A percentile compares a stretch with the other conserved stretches of the same genome.
Conservation (phyloP, 2,329 filamentous ascomycete species). For the Ilyonectria mors-panacis region DNA sequence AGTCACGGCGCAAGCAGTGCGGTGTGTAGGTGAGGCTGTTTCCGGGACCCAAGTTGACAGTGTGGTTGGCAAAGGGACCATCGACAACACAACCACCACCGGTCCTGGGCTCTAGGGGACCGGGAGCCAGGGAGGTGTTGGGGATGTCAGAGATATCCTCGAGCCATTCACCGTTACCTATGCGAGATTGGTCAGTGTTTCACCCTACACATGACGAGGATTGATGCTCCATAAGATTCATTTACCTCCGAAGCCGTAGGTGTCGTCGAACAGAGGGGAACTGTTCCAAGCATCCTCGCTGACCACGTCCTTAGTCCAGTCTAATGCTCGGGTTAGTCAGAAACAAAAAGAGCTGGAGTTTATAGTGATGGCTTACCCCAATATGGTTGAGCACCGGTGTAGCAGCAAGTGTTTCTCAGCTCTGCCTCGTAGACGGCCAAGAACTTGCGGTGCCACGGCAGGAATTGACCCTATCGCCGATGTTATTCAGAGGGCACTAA, state of each 20-base stretch:
- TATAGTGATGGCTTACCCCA: constrained; percentile 5
- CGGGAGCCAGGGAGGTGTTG: constrained; percentile 15
- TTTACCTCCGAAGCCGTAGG: constrained; percentile 19
- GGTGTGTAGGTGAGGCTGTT: constrained; percentile 20
- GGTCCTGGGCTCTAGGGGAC: constrained; percentile 17
- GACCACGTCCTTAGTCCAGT: constrained; percentile 15
- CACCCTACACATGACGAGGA: neutral
- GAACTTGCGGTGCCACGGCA: constrained; percentile 21
- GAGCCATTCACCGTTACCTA: constrained; percentile 12
- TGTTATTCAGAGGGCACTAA: neutral
- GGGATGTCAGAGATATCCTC: constrained; percentile 17
- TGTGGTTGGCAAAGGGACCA: constrained; percentile 21
- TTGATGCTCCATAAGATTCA: neutral
- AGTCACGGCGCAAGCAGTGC: constrained; percentile 18
- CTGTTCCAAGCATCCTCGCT: constrained; percentile 17
- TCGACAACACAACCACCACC: constrained; percentile 15
- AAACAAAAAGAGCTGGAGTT: neutral
- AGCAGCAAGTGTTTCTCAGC: constrained; percentile 11
- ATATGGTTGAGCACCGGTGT: constrained; percentile 18
- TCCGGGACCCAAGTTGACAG: constrained; percentile 12
- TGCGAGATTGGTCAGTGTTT: neutral
- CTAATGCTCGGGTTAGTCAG: constrained; percentile 4
- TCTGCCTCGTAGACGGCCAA: constrained; percentile 16
- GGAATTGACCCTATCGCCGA: constrained; percentile 14
- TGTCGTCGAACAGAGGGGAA: constrained; percentile 14